Percentiles rank a stretch among this genome's conserved stretches.
These are phyloP conservation scores for Echium plantagineum DNA, from an alignment of 257 asterid species.

Conservation along the genomic window DNA sequence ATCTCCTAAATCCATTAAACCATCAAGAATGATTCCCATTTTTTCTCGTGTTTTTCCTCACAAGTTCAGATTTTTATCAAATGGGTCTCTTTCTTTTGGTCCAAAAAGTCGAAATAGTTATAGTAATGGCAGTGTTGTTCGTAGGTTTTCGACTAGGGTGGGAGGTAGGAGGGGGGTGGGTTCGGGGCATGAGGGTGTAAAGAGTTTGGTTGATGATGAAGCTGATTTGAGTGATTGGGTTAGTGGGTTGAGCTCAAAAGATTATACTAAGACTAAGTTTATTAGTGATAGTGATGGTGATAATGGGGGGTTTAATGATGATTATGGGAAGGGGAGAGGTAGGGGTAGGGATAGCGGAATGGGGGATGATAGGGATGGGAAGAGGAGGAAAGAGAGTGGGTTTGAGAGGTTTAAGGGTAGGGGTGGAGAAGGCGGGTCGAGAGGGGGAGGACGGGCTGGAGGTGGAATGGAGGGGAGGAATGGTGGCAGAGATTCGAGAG, in stretches of 20 bases:
- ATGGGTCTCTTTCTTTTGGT: constrained; percentile 19
- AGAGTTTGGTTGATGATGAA: constrained; percentile 91
- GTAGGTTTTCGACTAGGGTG: not conserved
- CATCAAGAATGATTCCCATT: constrained; percentile 29
- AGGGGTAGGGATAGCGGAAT: constrained; percentile 30
- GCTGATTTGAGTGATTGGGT: constrained; percentile 94
- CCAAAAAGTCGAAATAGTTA: not conserved
- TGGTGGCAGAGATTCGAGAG: not conserved
- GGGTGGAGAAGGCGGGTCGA: constrained; percentile 3
- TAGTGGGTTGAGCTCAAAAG: constrained; percentile 56
- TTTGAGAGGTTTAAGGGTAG: constrained; percentile 16
- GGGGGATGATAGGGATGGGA: not conserved
- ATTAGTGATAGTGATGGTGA: constrained; percentile 48
- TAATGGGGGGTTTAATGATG: too few relatives aligned
- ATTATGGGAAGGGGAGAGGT: not conserved
- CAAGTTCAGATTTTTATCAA: constrained; percentile 32
- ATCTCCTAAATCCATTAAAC: constrained; percentile 6
- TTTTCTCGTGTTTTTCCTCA: constrained; percentile 50
- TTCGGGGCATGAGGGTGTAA: constrained; percentile 8
- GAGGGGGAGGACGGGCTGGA: constrained; percentile 4
- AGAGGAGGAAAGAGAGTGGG: not conserved
- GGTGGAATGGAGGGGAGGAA: constrained; percentile 8
- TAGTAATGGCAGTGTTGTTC: not conserved
- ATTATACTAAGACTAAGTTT: constrained; percentile 33
- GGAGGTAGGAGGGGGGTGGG: too few relatives aligned